phyloP scores from a whole-genome alignment of 768 basidiomycete species.

The Cyclocybe aegerita region DNA sequence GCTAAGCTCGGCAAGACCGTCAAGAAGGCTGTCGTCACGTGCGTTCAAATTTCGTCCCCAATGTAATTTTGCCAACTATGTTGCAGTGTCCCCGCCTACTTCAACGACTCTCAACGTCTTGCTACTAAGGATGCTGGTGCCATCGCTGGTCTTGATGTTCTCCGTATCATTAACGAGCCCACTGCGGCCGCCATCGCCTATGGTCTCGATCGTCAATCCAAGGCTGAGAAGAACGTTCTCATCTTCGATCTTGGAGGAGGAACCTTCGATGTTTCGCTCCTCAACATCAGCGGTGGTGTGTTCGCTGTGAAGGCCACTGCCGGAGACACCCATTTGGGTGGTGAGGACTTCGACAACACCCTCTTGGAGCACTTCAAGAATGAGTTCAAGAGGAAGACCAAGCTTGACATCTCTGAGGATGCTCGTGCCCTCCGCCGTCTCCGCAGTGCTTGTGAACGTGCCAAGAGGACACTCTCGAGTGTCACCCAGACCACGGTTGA shows the following conservation, averaged over 20 bases:
- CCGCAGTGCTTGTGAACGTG: conserved; percentile 97
- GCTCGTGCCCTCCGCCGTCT: conserved; percentile 95
- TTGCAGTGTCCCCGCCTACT: conserved; percentile 91
- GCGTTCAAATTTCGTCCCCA: conserved; percentile 30
- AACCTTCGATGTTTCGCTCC: conserved; percentile 99
- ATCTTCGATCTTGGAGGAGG: conserved; percentile 99
- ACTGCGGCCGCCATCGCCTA: conserved; percentile 99
- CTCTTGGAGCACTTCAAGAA: conserved; percentile 98
- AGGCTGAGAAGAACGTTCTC: conserved; percentile 95
- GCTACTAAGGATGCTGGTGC: conserved; percentile 99
- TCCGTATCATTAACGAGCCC: conserved; percentile 99
- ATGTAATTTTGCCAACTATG: conserved; percentile 7
- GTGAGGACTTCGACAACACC: conserved; percentile 99
- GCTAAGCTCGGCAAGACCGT: conserved; percentile 98
- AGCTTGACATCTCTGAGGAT: conserved; percentile 96
- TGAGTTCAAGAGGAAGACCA: conserved; percentile 98
- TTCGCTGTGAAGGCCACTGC: conserved; percentile 99
- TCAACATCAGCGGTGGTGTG: conserved; percentile 97
- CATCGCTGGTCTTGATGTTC: conserved; percentile 97
- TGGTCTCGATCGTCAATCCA: conserved; percentile 94
- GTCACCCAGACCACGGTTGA: conserved; percentile 99
- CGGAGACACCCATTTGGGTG: conserved; percentile 99
- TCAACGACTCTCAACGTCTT: conserved; percentile 99
- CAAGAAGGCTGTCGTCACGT: conserved; percentile 99
- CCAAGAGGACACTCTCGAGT: conserved; percentile 97